Conservation (phyloP, 2,329 filamentous ascomycete species). For the Monilinia polystroma region DNA sequence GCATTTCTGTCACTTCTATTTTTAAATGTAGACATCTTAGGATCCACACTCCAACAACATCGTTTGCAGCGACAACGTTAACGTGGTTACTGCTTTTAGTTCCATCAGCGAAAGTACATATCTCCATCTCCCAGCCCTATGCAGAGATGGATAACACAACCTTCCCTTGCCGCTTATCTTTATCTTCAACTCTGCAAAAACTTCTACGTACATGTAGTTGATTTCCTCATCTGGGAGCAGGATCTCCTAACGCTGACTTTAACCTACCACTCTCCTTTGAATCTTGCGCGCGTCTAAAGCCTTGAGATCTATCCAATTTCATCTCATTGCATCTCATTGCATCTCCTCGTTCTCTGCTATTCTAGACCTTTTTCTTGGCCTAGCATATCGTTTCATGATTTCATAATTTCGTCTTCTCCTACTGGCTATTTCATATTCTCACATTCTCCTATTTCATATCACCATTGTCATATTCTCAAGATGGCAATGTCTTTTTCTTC, state of each 20-base stretch:
- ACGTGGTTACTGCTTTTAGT: too few species aligned
- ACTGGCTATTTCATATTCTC: slow-evolving; percentile 3
- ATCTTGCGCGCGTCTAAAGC: slow-evolving; percentile 5
- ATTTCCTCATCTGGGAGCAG: slow-evolving; percentile 18
- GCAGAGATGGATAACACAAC: background rate
- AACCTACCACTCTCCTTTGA: slow-evolving; percentile 1
- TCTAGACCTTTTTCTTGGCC: slow-evolving; percentile 4
- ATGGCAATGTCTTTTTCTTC: slow-evolving; percentile 20
- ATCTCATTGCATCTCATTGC: background rate
- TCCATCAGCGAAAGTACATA: slow-evolving; percentile 5
- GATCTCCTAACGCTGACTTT: slow-evolving; percentile 13
- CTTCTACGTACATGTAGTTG: slow-evolving; percentile 9
- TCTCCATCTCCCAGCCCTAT: slow-evolving; percentile 9
- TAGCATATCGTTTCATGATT: slow-evolving; percentile 10
- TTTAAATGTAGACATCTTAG: slow-evolving; percentile 10
- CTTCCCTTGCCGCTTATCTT: background rate
- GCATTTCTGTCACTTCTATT: slow-evolving; percentile 12
- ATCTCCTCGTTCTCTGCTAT: background rate
- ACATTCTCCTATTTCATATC: background rate
- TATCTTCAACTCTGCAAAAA: slow-evolving; percentile 1
- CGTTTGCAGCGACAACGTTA: background rate
- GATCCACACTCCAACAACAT: slow-evolving; percentile 19
- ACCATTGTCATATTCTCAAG: slow-evolving; percentile 22
- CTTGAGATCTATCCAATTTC: background rate
- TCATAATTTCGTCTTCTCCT: background rate